phyloP scores from a whole-genome alignment of 2,329 filamentous ascomycete genomes.

The Aspergillus jensenii region DNA sequence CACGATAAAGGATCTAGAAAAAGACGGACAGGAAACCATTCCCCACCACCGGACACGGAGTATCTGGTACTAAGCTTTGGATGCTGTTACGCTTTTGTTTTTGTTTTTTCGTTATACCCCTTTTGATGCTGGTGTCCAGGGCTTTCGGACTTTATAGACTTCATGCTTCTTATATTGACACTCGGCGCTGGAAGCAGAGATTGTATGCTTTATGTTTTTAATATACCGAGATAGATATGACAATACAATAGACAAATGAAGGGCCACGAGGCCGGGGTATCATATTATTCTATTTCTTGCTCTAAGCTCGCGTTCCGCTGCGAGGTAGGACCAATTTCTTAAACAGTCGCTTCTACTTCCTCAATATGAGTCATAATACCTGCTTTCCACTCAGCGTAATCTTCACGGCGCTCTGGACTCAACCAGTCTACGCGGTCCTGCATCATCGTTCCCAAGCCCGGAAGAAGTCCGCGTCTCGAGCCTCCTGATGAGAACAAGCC shows the following conservation, averaged over 20 bases:
- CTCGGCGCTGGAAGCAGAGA: slow-evolving; percentile 15
- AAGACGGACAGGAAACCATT: slow-evolving; percentile 54
- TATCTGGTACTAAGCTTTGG: slow-evolving; percentile 74
- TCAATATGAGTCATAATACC: slow-evolving; percentile 41
- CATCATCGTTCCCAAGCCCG: slow-evolving; percentile 53
- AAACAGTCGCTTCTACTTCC: slow-evolving; percentile 26
- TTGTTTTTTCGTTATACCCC: not conserved
- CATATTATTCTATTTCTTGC: not conserved
- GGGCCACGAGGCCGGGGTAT: slow-evolving; percentile 10
- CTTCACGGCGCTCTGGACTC: slow-evolving; percentile 43
- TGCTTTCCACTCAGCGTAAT: slow-evolving; percentile 46
- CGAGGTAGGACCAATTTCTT: not conserved
- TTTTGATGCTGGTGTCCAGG: not conserved
- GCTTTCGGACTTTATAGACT: slow-evolving; percentile 13
- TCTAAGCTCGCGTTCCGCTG: not conserved
- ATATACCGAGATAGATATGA: slow-evolving; percentile 1
- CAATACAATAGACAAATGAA: not conserved
- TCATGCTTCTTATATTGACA: not conserved
- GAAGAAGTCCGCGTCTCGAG: slow-evolving; percentile 39
- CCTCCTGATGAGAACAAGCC: slow-evolving; percentile 13
- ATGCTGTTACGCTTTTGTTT: not conserved
- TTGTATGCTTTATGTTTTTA: not conserved
- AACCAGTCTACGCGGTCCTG: slow-evolving; percentile 49
- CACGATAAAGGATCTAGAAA: slow-evolving; percentile 82
- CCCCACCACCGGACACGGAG: slow-evolving; percentile 88